Conservation (phyloP, 352 stramenopile species). For the Pythium phragmiticola region DNA sequence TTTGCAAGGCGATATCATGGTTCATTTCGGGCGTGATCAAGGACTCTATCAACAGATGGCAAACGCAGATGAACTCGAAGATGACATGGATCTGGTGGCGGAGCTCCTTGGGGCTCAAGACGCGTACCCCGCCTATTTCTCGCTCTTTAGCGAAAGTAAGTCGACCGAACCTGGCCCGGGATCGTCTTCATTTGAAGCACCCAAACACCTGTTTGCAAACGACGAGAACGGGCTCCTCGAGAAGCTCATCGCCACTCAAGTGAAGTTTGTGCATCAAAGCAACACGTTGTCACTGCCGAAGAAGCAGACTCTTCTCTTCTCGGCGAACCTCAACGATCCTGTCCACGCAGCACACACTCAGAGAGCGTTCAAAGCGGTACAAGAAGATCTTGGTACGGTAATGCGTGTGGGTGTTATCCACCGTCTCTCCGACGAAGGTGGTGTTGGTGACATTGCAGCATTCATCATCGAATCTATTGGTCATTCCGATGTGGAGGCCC, state of each 20-base stretch:
- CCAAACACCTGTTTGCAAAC: conserved; percentile 51
- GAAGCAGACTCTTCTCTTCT: conserved; percentile 73
- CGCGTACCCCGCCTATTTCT: conserved; percentile 65
- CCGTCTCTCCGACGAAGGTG: conserved; percentile 23
- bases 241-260: conserved; percentile 37
- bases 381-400: conserved; percentile 63
- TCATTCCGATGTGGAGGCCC: conserved; percentile 49
- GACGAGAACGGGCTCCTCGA: conserved; percentile 64
- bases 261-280: conserved; percentile 60
- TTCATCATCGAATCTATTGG: conserved; percentile 51
- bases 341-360: conserved; percentile 58
- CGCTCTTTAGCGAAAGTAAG: conserved; percentile 45
- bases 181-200: conserved; percentile 15
- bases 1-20: conserved; percentile 75
- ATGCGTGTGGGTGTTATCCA: conserved; percentile 64
- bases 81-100: conserved; percentile 69
- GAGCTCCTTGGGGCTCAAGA: conserved; percentile 60
- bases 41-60: conserved; percentile 67
- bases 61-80: conserved; percentile 42
- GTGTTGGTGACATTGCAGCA: conserved; percentile 43
- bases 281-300: conserved; percentile 49
- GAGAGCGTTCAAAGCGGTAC: conserved; percentile 53
- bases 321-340: conserved; percentile 46
- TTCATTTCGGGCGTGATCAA: conserved; percentile 80
- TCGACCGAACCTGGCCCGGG: conserved; percentile 14